phyloP scores from a whole-genome alignment of 1,284 basidiomycete genomes.

The Cutaneotrichosporon mucoides region DNA sequence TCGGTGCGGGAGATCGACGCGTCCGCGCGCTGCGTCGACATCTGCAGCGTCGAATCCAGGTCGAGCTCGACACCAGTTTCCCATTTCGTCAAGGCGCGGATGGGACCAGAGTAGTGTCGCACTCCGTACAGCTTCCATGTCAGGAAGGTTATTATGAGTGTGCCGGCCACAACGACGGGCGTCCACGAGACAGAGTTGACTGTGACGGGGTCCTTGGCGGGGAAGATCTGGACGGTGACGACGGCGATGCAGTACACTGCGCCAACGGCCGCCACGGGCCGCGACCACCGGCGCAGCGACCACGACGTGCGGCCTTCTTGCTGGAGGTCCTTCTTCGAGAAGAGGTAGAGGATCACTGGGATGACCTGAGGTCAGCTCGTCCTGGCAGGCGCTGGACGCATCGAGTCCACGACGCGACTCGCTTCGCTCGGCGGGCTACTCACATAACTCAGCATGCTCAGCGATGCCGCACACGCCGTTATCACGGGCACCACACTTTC shows the following conservation, averaged over 20 bases:
- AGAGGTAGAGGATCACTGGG: slow-evolving; percentile 40
- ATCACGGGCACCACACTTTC: slow-evolving; percentile 36
- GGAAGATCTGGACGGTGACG: slow-evolving; percentile 38
- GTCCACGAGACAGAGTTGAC: slow-evolving; percentile 41
- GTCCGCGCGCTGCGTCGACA: slow-evolving; percentile 1
- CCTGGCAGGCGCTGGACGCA: no score
- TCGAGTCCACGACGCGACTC: no score
- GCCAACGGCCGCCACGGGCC: slow-evolving; percentile 35
- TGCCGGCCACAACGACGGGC: slow-evolving; percentile 38
- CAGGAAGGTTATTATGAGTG: slow-evolving; percentile 32
- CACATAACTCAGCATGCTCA: slow-evolving; percentile 40
- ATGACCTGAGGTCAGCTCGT: slow-evolving; percentile 12
- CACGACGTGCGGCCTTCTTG: slow-evolving; percentile 44
- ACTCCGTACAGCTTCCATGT: slow-evolving; percentile 26
- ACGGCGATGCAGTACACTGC: slow-evolving; percentile 30
- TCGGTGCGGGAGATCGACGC: neutral
- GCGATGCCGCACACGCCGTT: slow-evolving; percentile 33
- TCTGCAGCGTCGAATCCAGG: slow-evolving; percentile 24
- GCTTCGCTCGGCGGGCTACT: no score
- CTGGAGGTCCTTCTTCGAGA: slow-evolving; percentile 39
- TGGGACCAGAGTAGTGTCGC: slow-evolving; percentile 46
- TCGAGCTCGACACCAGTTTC: slow-evolving; percentile 48
- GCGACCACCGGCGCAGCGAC: slow-evolving; percentile 39
- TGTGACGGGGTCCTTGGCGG: slow-evolving; percentile 33
- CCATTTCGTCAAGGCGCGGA: slow-evolving; percentile 48